These are phyloP conservation scores for Leptographium radiaticola DNA, from an alignment of 2,329 filamentous ascomycete genomes.

Conservation along the genomic window DNA sequence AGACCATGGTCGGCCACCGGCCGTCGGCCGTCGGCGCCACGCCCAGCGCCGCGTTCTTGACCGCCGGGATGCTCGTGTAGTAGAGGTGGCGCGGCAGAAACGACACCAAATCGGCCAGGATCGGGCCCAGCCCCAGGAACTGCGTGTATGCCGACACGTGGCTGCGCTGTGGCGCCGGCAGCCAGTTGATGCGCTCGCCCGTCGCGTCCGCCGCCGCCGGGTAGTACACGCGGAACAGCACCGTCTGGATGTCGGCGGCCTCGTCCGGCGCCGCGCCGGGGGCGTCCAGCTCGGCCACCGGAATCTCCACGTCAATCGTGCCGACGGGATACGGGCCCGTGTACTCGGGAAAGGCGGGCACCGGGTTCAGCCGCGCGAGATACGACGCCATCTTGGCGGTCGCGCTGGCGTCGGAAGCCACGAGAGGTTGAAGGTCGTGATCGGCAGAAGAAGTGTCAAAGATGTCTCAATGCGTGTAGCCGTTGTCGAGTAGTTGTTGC, in stretches of 20 bases:
- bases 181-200: slow-evolving; percentile 56
- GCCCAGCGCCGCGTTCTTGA: slow-evolving; percentile 56
- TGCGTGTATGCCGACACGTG: slow-evolving; percentile 64
- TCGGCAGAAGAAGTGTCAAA: too few species aligned
- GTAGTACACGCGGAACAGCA: slow-evolving; percentile 75
- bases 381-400: slow-evolving; percentile 29
- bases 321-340: slow-evolving; percentile 69
- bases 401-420: not conserved
- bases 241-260: slow-evolving; percentile 49
- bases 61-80: slow-evolving; percentile 59
- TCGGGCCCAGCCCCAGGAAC: slow-evolving; percentile 55
- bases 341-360: slow-evolving; percentile 62
- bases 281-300: slow-evolving; percentile 43
- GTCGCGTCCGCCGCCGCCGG: slow-evolving; percentile 44
- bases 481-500: too few species aligned
- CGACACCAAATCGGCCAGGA: slow-evolving; percentile 46
- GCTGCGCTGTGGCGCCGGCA: slow-evolving; percentile 62
- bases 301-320: slow-evolving; percentile 69
- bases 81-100: slow-evolving; percentile 59
- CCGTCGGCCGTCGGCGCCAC: slow-evolving; percentile 30
- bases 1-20: slow-evolving; percentile 70
- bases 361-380: slow-evolving; percentile 47
- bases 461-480: not conserved
- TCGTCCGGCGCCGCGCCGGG: slow-evolving; percentile 40
- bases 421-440: too few species aligned